These are phyloP conservation scores for Populus ilicifolia DNA, from an alignment of 345 rosid genomes.

Conservation along the genomic window DNA sequence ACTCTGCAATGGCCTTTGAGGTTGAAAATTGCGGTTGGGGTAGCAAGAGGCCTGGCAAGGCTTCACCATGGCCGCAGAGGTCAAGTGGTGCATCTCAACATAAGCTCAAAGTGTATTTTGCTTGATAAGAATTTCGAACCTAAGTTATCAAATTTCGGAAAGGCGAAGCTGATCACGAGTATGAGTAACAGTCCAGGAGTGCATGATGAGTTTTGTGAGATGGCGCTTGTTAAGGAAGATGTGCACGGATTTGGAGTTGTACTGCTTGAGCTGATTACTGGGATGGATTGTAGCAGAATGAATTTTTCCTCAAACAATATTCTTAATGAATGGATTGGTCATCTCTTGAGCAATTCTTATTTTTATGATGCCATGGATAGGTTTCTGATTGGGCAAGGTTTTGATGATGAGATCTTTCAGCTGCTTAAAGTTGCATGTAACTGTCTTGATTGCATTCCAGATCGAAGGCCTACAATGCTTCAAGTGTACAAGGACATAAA, in stretches of 20 bases:
- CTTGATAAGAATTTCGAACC: conserved; percentile 20
- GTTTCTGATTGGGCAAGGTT: no score
- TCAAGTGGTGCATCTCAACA: conserved; percentile 14
- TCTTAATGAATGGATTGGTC: conserved; percentile 3
- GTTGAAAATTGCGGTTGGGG: conserved; percentile 20
- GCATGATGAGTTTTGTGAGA: conserved; percentile 14
- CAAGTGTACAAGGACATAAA: no score
- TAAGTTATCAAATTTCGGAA: conserved; percentile 19
- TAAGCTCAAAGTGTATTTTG: conserved; percentile 14
- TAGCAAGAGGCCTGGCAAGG: conserved; percentile 31
- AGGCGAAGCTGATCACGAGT: background rate
- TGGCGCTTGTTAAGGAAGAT: conserved; percentile 20
- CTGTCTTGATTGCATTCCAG: no score
- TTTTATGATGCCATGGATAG: no score
- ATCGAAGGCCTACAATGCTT: no score
- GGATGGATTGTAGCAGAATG: conserved; percentile 17
- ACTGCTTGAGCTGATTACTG: conserved; percentile 22
- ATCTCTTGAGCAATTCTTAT: background rate
- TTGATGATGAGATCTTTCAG: no score
- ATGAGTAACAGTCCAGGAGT: background rate
- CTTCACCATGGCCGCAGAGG: conserved; percentile 18
- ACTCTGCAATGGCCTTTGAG: conserved; percentile 24
- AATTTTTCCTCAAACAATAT: background rate
- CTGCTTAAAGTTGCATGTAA: no score
- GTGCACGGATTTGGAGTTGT: conserved; percentile 22